Conservation (phyloP, 306 rosid species). For the Benincasa hispida region DNA sequence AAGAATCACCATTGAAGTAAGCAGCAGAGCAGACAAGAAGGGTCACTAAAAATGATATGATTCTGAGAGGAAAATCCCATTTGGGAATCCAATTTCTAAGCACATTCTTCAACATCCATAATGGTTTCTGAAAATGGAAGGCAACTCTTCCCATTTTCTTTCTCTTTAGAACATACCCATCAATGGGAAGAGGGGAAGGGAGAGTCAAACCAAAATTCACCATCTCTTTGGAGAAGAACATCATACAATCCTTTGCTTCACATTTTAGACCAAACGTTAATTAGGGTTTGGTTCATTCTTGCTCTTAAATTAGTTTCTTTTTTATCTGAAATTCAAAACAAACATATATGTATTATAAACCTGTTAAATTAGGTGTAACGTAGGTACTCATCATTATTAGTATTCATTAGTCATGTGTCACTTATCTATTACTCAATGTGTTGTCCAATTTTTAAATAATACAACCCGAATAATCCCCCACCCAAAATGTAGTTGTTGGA, state of each 20-base stretch:
- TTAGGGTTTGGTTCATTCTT: neutral
- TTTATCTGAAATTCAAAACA: too few relatives aligned
- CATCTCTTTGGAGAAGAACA: neutral
- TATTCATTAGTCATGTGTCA: too few relatives aligned
- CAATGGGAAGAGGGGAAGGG: neutral
- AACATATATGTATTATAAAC: too few relatives aligned
- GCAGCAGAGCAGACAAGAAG: neutral
- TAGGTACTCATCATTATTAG: too few relatives aligned
- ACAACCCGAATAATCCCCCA: too few relatives aligned
- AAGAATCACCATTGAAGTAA: neutral
- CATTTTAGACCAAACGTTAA: neutral
- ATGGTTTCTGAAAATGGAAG: slow-evolving; percentile 6
- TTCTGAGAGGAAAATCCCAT: neutral
- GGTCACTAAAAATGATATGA: neutral
- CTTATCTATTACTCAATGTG: too few relatives aligned
- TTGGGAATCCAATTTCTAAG: neutral
- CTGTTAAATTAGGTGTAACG: too few relatives aligned
- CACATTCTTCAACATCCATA: slow-evolving; percentile 1
- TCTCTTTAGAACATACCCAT: neutral
- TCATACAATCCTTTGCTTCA: neutral
- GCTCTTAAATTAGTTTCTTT: neutral
- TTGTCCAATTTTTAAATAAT: too few relatives aligned
- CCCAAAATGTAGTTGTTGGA: too few relatives aligned
- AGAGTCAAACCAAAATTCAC: neutral
- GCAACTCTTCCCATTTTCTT: neutral